Conservation (phyloP, 805 yeast species). For the Huiozyma sinensis region DNA sequence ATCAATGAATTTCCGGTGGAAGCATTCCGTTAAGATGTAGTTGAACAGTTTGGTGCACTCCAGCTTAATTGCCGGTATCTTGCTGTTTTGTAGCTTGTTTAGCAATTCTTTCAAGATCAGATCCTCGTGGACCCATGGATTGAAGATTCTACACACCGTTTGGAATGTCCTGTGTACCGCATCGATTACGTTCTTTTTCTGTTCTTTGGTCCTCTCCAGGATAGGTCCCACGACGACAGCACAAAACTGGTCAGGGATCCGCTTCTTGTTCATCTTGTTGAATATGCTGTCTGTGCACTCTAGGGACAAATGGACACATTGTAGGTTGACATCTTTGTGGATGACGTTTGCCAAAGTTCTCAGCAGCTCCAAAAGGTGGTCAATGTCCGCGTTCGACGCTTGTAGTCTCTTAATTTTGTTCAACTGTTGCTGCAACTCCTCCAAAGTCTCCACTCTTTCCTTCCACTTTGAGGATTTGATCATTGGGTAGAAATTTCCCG, state of each 20-base stretch:
- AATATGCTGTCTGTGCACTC: conserved; percentile 51
- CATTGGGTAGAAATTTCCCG: conserved; percentile 45
- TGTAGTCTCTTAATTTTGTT: conserved; percentile 45
- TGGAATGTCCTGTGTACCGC: conserved; percentile 60
- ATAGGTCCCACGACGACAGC: conserved; percentile 45
- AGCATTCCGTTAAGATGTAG: conserved; percentile 31
- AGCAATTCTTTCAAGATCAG: conserved; percentile 53
- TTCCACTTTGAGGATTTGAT: conserved; percentile 73
- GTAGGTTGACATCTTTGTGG: conserved; percentile 74
- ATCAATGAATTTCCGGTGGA: neutral
- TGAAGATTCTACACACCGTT: conserved; percentile 45
- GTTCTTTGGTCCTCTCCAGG: conserved; percentile 80
- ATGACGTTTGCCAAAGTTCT: conserved; percentile 56
- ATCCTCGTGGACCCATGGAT: conserved; percentile 26
- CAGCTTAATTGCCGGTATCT: conserved; percentile 72
- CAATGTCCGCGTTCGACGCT: conserved; percentile 43
- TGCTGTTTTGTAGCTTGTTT: conserved; percentile 48
- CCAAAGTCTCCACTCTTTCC: conserved; percentile 78
- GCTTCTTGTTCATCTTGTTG: conserved; percentile 45
- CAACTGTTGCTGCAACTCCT: conserved; percentile 41
- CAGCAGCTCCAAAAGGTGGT: conserved; percentile 39
- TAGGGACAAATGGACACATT: conserved; percentile 74
- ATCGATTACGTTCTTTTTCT: conserved; percentile 66
- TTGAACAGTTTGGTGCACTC: conserved; percentile 58
- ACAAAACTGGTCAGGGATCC: conserved; percentile 42